Percentiles rank a stretch among this genome's conserved stretches.
phyloP scores from a whole-genome alignment of 257 asterid species.

The Solanum tarapatanum region DNA sequence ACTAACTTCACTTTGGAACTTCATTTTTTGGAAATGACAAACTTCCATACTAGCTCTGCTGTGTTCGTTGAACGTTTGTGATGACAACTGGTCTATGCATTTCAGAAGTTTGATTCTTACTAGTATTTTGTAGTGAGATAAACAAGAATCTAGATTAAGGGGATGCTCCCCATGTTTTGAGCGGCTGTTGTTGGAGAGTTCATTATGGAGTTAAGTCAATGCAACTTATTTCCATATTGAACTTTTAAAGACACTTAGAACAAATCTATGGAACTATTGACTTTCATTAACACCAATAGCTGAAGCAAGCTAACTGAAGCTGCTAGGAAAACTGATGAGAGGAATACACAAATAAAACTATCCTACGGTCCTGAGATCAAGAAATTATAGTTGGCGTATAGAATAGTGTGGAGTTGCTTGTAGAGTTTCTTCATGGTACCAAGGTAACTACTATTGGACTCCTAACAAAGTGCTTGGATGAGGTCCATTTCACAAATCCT shows the following conservation, averaged over 20 bases:
- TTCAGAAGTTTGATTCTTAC: background rate
- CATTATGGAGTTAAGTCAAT: background rate
- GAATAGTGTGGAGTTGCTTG: background rate
- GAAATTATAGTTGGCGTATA: background rate
- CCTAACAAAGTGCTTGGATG: constrained; percentile 10
- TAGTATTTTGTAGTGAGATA: background rate
- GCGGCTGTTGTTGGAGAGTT: background rate
- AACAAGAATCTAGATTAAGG: background rate
- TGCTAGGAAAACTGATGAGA: background rate
- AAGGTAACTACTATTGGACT: constrained; percentile 13
- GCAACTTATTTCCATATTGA: background rate
- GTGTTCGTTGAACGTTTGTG: background rate
- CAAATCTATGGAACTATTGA: background rate
- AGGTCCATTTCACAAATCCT: constrained; percentile 21
- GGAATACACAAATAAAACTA: background rate
- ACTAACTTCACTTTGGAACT: background rate
- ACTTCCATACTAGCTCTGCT: background rate
- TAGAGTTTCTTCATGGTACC: background rate
- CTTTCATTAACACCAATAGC: background rate
- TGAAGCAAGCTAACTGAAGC: background rate
- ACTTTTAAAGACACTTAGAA: background rate
- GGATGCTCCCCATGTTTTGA: background rate
- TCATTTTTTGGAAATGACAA: background rate
- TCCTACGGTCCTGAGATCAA: background rate
- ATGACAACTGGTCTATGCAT: background rate